Conservation (phyloP, 768 basidiomycete genomes). For the Leccinum rimulosum region DNA sequence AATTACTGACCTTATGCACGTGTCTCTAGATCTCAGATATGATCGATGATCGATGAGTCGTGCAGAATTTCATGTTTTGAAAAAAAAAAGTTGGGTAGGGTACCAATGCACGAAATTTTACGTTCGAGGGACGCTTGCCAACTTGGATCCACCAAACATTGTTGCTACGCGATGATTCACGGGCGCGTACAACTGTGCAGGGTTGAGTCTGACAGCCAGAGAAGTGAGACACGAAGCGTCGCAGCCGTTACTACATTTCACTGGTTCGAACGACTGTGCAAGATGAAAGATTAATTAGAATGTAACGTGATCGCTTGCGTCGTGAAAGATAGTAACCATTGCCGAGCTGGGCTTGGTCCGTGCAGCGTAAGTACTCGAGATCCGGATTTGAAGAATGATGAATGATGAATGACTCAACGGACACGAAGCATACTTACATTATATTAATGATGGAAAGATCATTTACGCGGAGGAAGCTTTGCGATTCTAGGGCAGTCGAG, state of each 20-base stretch:
- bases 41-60: neutral
- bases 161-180: constrained; percentile 12
- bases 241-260: neutral
- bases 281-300: too few relatives aligned
- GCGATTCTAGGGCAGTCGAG: neutral
- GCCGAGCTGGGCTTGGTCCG: neutral
- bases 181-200: neutral
- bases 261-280: neutral
- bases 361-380: neutral
- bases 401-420: neutral
- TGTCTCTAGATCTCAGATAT: neutral
- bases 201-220: neutral
- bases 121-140: constrained; percentile 12
- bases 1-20: neutral
- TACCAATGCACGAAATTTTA: constrained; percentile 19
- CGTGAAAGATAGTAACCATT: neutral
- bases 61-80: neutral
- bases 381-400: neutral
- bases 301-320: too few relatives aligned
- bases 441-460: neutral
- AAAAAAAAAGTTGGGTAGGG: neutral
- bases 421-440: neutral
- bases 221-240: neutral
- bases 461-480: neutral
- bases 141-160: neutral